Base-by-base conservation (phyloP, 768 basidiomycete species). In the Agrocybe chaxingu region DNA sequence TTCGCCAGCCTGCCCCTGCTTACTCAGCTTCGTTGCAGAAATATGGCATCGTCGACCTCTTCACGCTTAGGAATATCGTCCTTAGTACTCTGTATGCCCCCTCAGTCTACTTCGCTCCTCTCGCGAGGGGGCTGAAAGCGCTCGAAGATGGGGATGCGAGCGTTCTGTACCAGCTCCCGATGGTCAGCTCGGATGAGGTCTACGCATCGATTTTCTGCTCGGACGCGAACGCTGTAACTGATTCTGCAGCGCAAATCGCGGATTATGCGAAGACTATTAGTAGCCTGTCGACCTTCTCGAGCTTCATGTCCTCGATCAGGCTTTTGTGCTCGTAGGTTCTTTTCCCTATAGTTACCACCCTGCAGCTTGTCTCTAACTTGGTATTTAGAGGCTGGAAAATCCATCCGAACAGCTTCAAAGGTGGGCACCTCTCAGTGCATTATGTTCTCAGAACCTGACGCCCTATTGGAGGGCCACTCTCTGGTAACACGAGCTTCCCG, bases 11-110 rank as follows among this genome's bases (percentile, higher is more conserved):
- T 0, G 43, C 72, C 10, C 67, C 73, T 1, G 66, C 73, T 11
- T 51, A 53, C 19, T 62, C 66, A 0, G 11, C 54, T 0, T 54
- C 47, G 0, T 49, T 56, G 0, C 7, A 32, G 3, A 24, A 7
- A 30, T 74, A 72, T 49, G 72, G 72, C 2, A 35, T 73, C n/a
- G 52, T 76, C 3, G 72, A 74, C 54, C 70, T 70, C 37, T 43
- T 50, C 30, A 50, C 53, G 8, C 47, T 74, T 11, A 64, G 68
- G 7, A 5, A n/a, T 7, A 45, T 55, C 0, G 50, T 75, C 9
- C 75, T 75, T 51, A 4, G n/a, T 3, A 19, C 67, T 0, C 62
- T 77, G 0, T 73, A 70, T 38, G 45, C 45, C 0, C 74, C 74
- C 4, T 74, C 64, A 40, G 51, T 50, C 3, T 19, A 16, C 1